Conservation (phyloP, 805 yeast genomes). For the Cyberlindnera sargentensis region DNA sequence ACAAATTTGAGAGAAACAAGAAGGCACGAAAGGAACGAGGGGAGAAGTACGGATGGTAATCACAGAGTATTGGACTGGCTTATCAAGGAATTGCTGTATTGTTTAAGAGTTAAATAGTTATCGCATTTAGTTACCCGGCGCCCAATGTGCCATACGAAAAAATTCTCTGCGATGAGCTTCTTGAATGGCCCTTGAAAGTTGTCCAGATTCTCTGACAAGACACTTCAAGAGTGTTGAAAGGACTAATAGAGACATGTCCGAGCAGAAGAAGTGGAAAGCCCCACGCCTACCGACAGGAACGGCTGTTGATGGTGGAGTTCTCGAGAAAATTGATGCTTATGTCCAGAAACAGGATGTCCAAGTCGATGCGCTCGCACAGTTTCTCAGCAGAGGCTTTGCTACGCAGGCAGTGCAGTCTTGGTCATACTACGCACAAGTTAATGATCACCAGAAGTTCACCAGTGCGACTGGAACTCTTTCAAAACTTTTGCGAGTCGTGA, state of each 20-base stretch:
- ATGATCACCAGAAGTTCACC: slow-evolving; percentile 47
- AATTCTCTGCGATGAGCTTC: background rate
- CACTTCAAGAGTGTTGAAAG: too few relatives aligned
- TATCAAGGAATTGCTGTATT: too few relatives aligned
- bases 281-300: slow-evolving; percentile 5
- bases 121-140: background rate
- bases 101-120: too few relatives aligned
- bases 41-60: slow-evolving; percentile 20
- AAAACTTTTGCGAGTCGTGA: slow-evolving; percentile 25
- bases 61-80: too few relatives aligned
- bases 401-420: slow-evolving; percentile 37
- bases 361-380: slow-evolving; percentile 15
- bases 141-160: background rate
- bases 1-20: slow-evolving; percentile 19
- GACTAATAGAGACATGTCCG: too few relatives aligned
- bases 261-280: slow-evolving; percentile 9
- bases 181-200: too few relatives aligned
- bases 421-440: slow-evolving; percentile 38
- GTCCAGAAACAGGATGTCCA: slow-evolving; percentile 3
- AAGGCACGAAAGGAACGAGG: slow-evolving; percentile 17
- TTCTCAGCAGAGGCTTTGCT: slow-evolving; percentile 29
- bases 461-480: slow-evolving; percentile 36
- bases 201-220: too few relatives aligned
- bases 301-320: slow-evolving; percentile 11
- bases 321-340: slow-evolving; percentile 14